Evolutionary conservation across 805 yeast species (phyloP), one percentile per base, ranked within the genome.

Genomic region (Saccharomycopsis malanga): DNA sequence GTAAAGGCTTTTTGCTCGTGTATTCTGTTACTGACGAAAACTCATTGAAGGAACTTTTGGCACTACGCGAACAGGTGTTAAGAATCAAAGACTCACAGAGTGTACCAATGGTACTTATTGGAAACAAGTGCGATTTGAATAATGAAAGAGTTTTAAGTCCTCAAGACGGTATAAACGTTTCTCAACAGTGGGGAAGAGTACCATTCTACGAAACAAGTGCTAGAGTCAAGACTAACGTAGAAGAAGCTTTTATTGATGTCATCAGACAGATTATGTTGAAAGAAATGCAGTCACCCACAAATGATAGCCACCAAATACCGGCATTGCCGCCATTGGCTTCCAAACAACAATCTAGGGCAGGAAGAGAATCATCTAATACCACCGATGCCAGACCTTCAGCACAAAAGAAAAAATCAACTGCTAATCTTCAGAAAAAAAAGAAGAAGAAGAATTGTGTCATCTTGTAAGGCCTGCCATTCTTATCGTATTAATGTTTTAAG

Each of bases 181-280:
- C 95, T 24, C 83, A 83, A 53, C 76, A 77, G 49, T 86, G 96
- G 94, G 94, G 64, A 25, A 74, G 76, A 57, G 93, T 86, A 2
- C 96, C 96, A 21, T 91, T 89, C 58, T 87, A 87, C 64, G 96
- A 89, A 64, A 83, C 95, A 1, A 81, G 93, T 57, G 98, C 98
- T n/a, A 79, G 87, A 78, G 77, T 81, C 61, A 80, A 83, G 62
- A 81, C 87, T 55, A 87, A 87, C 59, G 94, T 91, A 25, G 95
- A 87, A 60, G 95, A 88, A 58, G 93, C 91, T 0, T 93, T 89
- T 58, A 73, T 81, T 30, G 95, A 86, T 61, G 83, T 87, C 27
- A 94, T 89, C 10, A 77, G 95, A 61, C 96, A 87, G 59, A 87
- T 89, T 49, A 86, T 83, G 75, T 73, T 88, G 56, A 80, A 82